A percentile compares a stretch with the other conserved stretches of the same genome.
These are phyloP conservation scores for Pseudotsuga menziesii DNA, from an alignment of 75 land plant genomes.

Conservation along the genomic window DNA sequence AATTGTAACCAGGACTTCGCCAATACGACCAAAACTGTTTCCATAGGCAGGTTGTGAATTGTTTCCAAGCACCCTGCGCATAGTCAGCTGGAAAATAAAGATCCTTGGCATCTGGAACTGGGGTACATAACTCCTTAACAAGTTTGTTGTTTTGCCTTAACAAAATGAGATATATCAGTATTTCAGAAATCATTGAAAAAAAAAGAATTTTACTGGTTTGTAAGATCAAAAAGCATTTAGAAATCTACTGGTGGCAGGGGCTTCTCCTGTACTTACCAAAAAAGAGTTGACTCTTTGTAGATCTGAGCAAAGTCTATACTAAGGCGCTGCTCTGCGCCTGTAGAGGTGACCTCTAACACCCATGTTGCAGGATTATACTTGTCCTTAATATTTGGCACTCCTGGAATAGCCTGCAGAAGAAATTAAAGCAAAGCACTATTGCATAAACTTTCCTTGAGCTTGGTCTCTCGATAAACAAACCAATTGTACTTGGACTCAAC, in stretches of 20 bases:
- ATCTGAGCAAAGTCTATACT: conserved; percentile 49
- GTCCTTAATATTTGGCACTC: conserved; percentile 48
- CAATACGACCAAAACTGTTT: conserved; percentile 71
- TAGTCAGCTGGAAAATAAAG: conserved; percentile 52
- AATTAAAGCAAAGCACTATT: background rate
- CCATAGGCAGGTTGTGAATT: conserved; percentile 43
- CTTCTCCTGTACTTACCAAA: conserved; percentile 24
- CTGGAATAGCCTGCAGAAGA: conserved; percentile 31
- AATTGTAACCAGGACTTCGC: conserved; percentile 67
- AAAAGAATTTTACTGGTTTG: background rate
- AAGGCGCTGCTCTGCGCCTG: conserved; percentile 36
- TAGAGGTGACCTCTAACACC: conserved; percentile 65
- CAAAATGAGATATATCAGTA: background rate
- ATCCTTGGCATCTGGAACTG: conserved; percentile 35
- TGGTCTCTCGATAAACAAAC: background rate
- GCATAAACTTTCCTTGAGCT: background rate
- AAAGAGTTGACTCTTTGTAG: conserved; percentile 50
- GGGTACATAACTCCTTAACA: conserved; percentile 44
- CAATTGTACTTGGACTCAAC: background rate
- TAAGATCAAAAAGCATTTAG: background rate
- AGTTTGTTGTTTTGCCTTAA: conserved; percentile 34
- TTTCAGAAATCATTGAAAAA: background rate
- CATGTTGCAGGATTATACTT: conserved; percentile 73
- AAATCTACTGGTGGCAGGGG: background rate
- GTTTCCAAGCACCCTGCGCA: conserved; percentile 23